Evolutionary conservation across 1,284 basidiomycete species (phyloP), one percentile per base, ranked within the genome.

Genomic region (Ganoderma leucocontextum): DNA sequence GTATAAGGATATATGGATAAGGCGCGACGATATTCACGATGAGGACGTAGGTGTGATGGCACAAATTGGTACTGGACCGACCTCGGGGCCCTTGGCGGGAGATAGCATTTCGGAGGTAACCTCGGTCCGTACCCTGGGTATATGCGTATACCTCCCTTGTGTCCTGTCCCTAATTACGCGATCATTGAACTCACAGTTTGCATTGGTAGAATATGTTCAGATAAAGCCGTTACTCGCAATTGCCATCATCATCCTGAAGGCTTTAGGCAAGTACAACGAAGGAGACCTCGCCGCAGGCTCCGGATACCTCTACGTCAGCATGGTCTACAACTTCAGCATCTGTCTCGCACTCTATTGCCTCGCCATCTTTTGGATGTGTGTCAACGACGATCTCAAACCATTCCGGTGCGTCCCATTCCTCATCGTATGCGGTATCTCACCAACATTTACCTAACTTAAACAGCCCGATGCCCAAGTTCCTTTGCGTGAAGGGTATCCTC

Each of bases 401-500:
- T 96, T 96, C 82, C 85, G 95, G 87, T 91, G 77, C 72, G 87
- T 85, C 55, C 74, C 70, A n/a, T 8, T 63, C 59, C 65, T 42
- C 42, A 38, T 44, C 65, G 52, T n/a, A 3, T 36, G n/a, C 35
- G 63, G 63, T 33, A 63, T 22, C 2, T 62, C 42, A 29, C 29
- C 29, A 29, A 29, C 29, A 29, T 29, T 29, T 29, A 1, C 29
- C 29, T 29, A 29, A 29, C 29, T 29, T 29, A 29, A 29, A 9
- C 22, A 91, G 91, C 47, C 92, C 92, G 0, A 86, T 94, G 79
- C 95, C 96, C 8, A 98, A 98, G 80, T 99, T 99, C 81, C 89
- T 99, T 33, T 99, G 96, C 78, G 95, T 99, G 75, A 99, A 99
- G 79, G 96, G 96, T 60, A 97, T 99, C 73, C 87, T 99, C 55